Base-by-base conservation (phyloP, 2,329 filamentous ascomycete genomes). In the Verticillium tricorpus region DNA sequence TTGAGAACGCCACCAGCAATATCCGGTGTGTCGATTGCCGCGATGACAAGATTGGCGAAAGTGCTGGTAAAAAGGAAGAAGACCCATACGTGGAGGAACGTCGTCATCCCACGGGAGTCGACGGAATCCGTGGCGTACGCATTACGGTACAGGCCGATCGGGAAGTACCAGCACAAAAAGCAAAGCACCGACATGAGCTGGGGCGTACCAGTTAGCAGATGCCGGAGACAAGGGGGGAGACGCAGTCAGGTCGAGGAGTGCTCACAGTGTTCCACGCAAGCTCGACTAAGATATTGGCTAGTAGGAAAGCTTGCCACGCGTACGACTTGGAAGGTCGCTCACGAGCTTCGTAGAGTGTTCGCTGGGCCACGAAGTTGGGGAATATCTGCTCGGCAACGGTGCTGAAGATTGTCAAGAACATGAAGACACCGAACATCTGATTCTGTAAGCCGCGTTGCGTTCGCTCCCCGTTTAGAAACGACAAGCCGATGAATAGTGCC, bases 381-480 rank as follows among this genome's bases (percentile, higher is more conserved):
- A 90, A 88, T 67, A 89, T 86, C 67, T 89, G 86, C 65, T 89
- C 82, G 0, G 85, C 81, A 56, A 90, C 73, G 60, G 85, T 81
- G 31, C 85, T 84, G 72, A 92, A 92, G 71, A 92, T 87, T 15
- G 86, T 90, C 60, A 85, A 75, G 64, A 91, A 78, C 81, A 91
- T 86, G 74, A 92, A 91, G 60, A 91, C 85, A 60, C 82, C 82
- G 70, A 92, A 91, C 74, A 92, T 83, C 61, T 88, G 85, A 69
- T 91, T 89, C 68, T 91, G 88, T 9, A 92, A 77, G 37, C 89
- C 88, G 64, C 89, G 85, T 52, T 84, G 78, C 0, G 85, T 85
- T 64, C 82, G 82, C 31, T 84, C 77, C 2, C 85, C 80, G 31
- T 87, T 82, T 71, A 83, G 85, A 68, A 91, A 89, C 0, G 85